Evolutionary conservation across 2,329 filamentous ascomycete species (phyloP).

Genomic region (Neocucurbitaria cava): DNA sequence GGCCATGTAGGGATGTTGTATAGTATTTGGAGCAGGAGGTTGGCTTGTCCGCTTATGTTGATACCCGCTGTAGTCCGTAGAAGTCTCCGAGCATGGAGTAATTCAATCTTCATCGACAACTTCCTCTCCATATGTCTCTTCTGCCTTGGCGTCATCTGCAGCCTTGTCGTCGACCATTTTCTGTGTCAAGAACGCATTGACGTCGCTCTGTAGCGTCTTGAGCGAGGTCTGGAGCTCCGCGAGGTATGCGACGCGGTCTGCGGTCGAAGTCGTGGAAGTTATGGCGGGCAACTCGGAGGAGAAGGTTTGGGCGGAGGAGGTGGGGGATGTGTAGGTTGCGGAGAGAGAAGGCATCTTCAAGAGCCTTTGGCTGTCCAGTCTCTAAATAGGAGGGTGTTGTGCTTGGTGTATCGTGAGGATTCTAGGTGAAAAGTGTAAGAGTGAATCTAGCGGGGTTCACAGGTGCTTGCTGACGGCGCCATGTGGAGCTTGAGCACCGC

Average conservation of each 20-base stretch:
- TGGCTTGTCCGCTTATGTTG: background rate
- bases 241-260: constrained; percentile 67
- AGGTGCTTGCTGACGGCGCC: background rate
- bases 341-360: constrained; percentile 48
- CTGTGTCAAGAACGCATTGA: constrained; percentile 75
- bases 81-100: background rate
- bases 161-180: constrained; percentile 77
- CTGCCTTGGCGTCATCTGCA: constrained; percentile 53
- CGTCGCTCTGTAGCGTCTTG: constrained; percentile 64
- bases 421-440: background rate
- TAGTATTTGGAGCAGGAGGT: background rate
- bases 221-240: constrained; percentile 64
- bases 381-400: too few species aligned
- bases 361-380: background rate
- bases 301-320: constrained; percentile 39
- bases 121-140: constrained; percentile 88
- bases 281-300: constrained; percentile 29
- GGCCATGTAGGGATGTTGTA: background rate
- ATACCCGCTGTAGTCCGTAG: background rate
- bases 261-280: constrained; percentile 36
- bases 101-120: constrained; percentile 68
- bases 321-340: constrained; percentile 63
- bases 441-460: background rate
- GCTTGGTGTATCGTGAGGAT: too few species aligned
- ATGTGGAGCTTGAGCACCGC: background rate